Conservation (phyloP, 805 yeast genomes). For the Cyberlindnera veronae region DNA sequence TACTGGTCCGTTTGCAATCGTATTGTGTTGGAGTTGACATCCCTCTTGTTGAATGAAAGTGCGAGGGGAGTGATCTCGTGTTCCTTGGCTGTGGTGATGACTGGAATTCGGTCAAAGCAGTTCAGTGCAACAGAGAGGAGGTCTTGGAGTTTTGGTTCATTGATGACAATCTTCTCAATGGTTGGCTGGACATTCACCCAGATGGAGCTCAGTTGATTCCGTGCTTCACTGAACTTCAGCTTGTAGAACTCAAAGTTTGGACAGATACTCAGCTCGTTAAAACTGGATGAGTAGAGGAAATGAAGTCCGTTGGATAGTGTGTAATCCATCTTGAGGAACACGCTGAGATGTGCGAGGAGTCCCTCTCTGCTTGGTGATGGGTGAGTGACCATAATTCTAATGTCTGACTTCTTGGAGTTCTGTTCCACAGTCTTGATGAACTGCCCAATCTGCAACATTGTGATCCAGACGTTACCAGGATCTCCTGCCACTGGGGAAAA, state of each 20-base stretch:
- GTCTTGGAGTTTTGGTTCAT: constrained; percentile 41
- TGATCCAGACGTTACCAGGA: constrained; percentile 72
- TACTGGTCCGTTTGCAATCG: constrained; percentile 56
- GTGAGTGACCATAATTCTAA: constrained; percentile 62
- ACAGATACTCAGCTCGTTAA: constrained; percentile 63
- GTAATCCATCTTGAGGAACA: constrained; percentile 65
- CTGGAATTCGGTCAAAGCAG: constrained; percentile 61
- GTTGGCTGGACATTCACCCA: constrained; percentile 60
- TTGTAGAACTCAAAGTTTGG: constrained; percentile 62
- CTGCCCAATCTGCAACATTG: constrained; percentile 67
- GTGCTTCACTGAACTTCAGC: constrained; percentile 56
- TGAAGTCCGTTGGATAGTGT: constrained; percentile 72
- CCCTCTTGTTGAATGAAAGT: constrained; percentile 36
- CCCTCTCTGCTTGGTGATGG: constrained; percentile 72
- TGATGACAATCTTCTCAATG: constrained; percentile 39
- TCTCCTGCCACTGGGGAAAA: constrained; percentile 53
- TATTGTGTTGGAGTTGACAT: constrained; percentile 38
- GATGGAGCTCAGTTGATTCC: constrained; percentile 57
- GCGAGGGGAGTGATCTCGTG: constrained; percentile 43
- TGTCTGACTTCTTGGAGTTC: constrained; percentile 40
- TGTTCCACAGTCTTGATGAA: constrained; percentile 47
- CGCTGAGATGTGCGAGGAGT: constrained; percentile 61
- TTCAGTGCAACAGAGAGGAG: constrained; percentile 54
- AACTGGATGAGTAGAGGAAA: constrained; percentile 65
- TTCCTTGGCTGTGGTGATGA: constrained; percentile 33